Base-by-base conservation (phyloP, 352 stramenopile genomes). In the Globisporangium rhizosaccharum region DNA sequence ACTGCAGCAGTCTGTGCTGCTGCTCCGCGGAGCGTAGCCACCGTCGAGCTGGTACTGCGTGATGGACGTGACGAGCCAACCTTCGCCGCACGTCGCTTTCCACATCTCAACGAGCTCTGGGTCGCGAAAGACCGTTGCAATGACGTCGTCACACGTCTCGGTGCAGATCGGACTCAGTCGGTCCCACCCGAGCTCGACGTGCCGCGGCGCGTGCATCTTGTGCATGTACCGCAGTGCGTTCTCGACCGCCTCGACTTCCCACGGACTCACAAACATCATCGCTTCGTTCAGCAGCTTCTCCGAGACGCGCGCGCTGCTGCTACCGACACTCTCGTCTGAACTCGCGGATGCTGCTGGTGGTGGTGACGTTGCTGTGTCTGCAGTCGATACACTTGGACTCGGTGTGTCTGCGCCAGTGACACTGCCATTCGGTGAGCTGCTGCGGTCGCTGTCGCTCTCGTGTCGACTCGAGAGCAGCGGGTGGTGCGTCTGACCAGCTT, bases 181-280 rank as follows among this genome's bases (percentile, higher is more conserved):
- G 36, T 94, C 80, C 76, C 84, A 89, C 4, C 84, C 84, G 33
- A 94, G 69, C 57, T 94, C 84, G 6, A 94, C 66, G 48, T 87
- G 77, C 0, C 78, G 54, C 23, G 80, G 69, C 20, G 65, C 52
- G 17, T 71, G 51, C 44, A 58, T 59, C 47, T 69, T 68, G 55
- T 91, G 75, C 73, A 94, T 87, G 53, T 89, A 92, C 2, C 61
- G 66, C 10, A 69, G 67, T 14, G 81, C 67, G 61, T 85, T 94
- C 56, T 56, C 57, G 41, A 84, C 71, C 1, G 84, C 84, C 42
- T 94, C 84, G 51, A 90, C 73, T 70, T 94, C 82, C 84, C 84
- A 94, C 18, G 80, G 78, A 51, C 88, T 70, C 20, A 94, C 84
- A 66, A 94, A 91, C 76, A 90, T 88, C 65, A 94, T 87, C 17